Base-by-base conservation (phyloP, 2,329 filamentous ascomycete genomes). In the Ophiostoma novo-ulmi region DNA sequence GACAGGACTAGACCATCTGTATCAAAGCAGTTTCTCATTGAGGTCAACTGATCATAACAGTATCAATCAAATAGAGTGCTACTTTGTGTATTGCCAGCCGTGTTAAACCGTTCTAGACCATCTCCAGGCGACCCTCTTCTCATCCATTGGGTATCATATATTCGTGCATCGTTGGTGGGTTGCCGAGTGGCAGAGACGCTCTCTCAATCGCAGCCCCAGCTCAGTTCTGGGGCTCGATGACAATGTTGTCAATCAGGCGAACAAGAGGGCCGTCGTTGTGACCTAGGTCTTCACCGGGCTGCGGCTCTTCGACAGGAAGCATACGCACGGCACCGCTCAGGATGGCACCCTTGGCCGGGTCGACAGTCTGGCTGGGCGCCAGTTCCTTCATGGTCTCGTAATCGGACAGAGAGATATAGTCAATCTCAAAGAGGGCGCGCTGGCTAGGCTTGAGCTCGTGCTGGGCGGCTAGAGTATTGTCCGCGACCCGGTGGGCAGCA, bases 281-380 rank as follows among this genome's bases (percentile, higher is more conserved):
- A 3, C 93, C 93, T 36, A 94, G 79, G 74, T 93, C 89, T 78
- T 98, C 94, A 0, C 86, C 91, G 6, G 87, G 81, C 67, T 83
- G 84, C 0, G 89, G 84, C 69, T 87, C 84, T 77, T 96, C 91
- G 1, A 97, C 82, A 0, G 93, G 91, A 65, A 92, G 78, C 90
- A 99, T 97, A 81, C 92, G 95, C 71, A 99, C 83, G 0, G 95
- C 95, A 3, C 92, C 93, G 78, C 94, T 98, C 71, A 99, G 80
- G 48, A 99, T 90, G 0, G 90, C 94, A 1, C 94, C 94, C 73
- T 83, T 87, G 0, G 81, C 80, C 0, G 85, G 83, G 76, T 97
- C 91, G 1, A 98, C 85, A 10, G 70, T 52, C 35, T 58, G 36
- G 17, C 66, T 22, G 14, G 81, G 78, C 0, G 90, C 85, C 1